Conservation (phyloP, 208 protist genomes). For the Trypanosoma lewisi region DNA sequence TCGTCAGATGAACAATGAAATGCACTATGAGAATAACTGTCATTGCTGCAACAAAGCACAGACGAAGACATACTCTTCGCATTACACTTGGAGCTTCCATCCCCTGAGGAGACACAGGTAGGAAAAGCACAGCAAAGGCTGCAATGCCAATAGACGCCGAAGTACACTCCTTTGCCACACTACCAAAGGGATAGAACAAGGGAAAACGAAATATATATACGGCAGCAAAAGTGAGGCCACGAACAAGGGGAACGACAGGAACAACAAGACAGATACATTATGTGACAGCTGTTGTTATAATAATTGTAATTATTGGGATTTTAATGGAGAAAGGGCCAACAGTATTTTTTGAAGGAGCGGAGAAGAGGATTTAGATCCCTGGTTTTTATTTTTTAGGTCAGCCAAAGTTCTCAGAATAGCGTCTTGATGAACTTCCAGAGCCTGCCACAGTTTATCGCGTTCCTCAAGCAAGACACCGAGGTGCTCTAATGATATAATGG, state of each 20-base stretch:
- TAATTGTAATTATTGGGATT: not conserved
- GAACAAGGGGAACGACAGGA: too few relatives aligned
- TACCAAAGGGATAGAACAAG: too few relatives aligned
- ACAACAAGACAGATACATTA: not conserved
- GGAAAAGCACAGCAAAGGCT: constrained; percentile 10
- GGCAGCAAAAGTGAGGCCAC: too few relatives aligned
- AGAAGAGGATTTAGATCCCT: not conserved
- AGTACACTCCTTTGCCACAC: not conserved
- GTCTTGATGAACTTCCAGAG: constrained; percentile 21
- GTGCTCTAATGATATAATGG: constrained; percentile 50
- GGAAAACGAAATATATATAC: too few relatives aligned
- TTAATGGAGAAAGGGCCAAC: constrained; percentile 2
- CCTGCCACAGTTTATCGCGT: constrained; percentile 52
- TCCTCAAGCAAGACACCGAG: constrained; percentile 64
- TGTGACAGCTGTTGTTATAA: not conserved
- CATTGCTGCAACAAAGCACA: not conserved
- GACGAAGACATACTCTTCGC: not conserved
- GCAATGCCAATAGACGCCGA: constrained; percentile 17
- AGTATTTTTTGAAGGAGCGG: constrained; percentile 19
- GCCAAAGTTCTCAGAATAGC: not conserved
- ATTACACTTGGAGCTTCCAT: not conserved
- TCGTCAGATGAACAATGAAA: constrained; percentile 20
- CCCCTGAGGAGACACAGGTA: not conserved
- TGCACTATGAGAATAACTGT: constrained; percentile 17
- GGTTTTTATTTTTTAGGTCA: not conserved